Evolutionary conservation across 306 rosid species (phyloP).

Genomic region (Rosa persica): DNA sequence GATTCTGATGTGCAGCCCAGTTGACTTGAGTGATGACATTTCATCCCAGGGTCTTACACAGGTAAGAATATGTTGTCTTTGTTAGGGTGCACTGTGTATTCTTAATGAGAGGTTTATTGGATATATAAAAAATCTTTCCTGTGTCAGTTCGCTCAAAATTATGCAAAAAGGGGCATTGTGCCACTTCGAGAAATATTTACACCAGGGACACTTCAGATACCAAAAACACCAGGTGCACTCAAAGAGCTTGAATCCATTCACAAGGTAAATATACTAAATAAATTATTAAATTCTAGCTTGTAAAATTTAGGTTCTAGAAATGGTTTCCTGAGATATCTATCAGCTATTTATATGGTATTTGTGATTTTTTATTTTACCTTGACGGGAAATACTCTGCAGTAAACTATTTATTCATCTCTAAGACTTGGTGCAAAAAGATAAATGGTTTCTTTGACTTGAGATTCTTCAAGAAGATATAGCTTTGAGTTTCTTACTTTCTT

Average conservation of each 20-base stretch:
- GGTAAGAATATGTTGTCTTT: slow-evolving; percentile 45
- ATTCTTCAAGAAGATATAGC: slow-evolving; percentile 8
- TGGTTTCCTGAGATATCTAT: background rate
- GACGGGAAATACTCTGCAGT: background rate
- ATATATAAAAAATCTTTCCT: slow-evolving; percentile 1
- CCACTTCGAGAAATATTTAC: slow-evolving; percentile 85
- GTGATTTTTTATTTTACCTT: background rate
- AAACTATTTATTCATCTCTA: background rate
- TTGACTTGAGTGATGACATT: slow-evolving; percentile 79
- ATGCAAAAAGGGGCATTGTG: slow-evolving; percentile 77
- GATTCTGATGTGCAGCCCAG: slow-evolving; percentile 68
- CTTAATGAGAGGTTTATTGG: slow-evolving; percentile 23
- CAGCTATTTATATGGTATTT: no score
- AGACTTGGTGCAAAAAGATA: background rate
- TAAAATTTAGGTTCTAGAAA: background rate
- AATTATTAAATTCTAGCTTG: background rate
- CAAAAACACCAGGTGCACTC: slow-evolving; percentile 65
- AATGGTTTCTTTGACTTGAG: slow-evolving; percentile 6
- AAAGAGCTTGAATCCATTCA: slow-evolving; percentile 91
- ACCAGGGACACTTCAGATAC: slow-evolving; percentile 76
- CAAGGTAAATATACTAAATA: slow-evolving; percentile 52
- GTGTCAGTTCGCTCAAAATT: slow-evolving; percentile 74
- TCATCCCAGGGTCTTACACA: slow-evolving; percentile 81
- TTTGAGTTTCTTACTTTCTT: background rate
- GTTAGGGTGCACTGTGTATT: slow-evolving; percentile 15